These are phyloP conservation scores for Cercospora canescens DNA, from an alignment of 2,329 filamentous ascomycete genomes.

Conservation along the genomic window DNA sequence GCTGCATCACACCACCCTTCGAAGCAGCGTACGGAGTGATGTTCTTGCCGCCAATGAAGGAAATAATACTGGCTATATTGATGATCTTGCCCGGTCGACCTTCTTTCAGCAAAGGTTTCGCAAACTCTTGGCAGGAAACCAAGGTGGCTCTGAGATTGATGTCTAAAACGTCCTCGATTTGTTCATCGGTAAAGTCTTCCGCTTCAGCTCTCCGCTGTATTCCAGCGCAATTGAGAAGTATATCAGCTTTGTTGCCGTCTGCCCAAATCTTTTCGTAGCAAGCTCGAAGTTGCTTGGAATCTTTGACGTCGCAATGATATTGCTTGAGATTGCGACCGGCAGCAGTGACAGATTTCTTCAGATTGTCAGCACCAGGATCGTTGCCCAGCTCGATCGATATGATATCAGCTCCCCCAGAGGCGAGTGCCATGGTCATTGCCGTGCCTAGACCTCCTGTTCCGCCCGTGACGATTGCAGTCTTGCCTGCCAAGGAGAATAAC, in stretches of 20 bases:
- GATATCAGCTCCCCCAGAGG: conserved; percentile 30
- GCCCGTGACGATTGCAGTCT: conserved; percentile 27
- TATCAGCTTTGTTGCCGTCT: conserved; percentile 29
- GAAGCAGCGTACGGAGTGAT: conserved; percentile 83
- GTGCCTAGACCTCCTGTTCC: conserved; percentile 25
- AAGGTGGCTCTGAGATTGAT: conserved; percentile 29
- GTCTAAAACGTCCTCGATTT: conserved; percentile 31
- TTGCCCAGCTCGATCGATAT: conserved; percentile 30
- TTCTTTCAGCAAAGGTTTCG: conserved; percentile 25
- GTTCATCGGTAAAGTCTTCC: conserved; percentile 32
- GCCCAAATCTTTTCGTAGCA: conserved; percentile 24
- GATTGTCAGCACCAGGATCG: conserved; percentile 15
- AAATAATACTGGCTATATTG: conserved; percentile 30
- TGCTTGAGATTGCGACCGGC: conserved; percentile 17
- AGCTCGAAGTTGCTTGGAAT: conserved; percentile 17
- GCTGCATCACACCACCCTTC: conserved; percentile 80
- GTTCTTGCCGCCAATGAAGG: conserved; percentile 53
- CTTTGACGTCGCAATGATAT: conserved; percentile 21
- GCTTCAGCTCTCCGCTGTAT: conserved; percentile 31
- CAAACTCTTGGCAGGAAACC: conserved; percentile 28
- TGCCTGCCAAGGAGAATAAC: conserved; percentile 25
- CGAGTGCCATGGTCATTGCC: conserved; percentile 40
- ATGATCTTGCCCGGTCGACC: conserved; percentile 29
- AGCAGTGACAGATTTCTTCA: conserved; percentile 7
- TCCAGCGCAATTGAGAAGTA: conserved; percentile 34